A percentile compares a stretch with the other conserved stretches of the same genome.
Conservation (phyloP, 2,329 filamentous ascomycete species). For the Fusarium sp. region DNA sequence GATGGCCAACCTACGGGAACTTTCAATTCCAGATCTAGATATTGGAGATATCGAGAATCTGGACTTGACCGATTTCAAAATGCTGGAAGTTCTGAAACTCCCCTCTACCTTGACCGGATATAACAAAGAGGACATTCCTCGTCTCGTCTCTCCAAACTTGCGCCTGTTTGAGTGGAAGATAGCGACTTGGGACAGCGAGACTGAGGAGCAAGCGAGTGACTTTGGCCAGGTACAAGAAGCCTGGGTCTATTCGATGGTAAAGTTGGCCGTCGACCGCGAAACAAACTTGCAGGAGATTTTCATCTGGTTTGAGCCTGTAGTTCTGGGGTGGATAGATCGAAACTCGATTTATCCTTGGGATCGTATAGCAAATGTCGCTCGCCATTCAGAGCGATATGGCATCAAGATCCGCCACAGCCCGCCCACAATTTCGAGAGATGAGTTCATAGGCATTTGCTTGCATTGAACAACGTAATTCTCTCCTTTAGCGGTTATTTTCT, state of each 20-base stretch:
- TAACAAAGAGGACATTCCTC: not conserved
- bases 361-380: not conserved
- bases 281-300: not conserved
- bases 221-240: not conserved
- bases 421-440: too few relatives aligned
- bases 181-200: too few relatives aligned
- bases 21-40: not conserved
- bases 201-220: not conserved
- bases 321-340: too few relatives aligned
- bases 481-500: too few relatives aligned
- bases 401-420: not conserved
- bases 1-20: not conserved
- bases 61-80: not conserved
- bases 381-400: not conserved
- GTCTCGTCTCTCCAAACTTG: not conserved
- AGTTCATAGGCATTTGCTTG: too few relatives aligned
- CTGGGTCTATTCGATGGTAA: not conserved
- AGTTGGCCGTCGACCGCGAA: not conserved
- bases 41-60: not conserved
- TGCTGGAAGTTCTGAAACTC: not conserved
- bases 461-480: too few relatives aligned
- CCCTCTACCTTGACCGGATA: not conserved
- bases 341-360: rapidly evolving
- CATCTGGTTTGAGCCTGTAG: rapidly evolving
- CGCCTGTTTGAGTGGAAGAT: not conserved